Evolutionary conservation across 345 rosid species (phyloP).

Genomic region (Hypericum androsaemum): DNA sequence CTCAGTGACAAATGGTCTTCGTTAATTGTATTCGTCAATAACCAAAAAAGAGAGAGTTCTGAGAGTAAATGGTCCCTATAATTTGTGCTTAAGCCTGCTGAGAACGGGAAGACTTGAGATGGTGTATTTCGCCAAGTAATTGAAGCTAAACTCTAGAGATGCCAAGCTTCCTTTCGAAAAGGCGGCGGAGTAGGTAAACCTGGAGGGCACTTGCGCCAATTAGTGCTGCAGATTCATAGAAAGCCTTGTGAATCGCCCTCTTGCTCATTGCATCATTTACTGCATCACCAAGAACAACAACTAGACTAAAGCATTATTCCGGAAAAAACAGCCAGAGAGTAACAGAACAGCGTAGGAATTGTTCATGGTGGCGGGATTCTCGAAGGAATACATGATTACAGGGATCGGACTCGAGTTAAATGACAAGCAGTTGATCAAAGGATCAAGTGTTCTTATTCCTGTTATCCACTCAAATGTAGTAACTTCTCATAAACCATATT

Average conservation of each 20-base stretch:
- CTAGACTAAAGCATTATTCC: background rate
- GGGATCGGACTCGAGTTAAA: too few relatives aligned
- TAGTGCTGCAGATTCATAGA: constrained; percentile 53
- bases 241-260: constrained; percentile 58
- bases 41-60: background rate
- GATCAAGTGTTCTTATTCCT: too few relatives aligned
- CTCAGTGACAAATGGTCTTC: background rate
- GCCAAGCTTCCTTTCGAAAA: constrained; percentile 60
- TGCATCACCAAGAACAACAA: constrained; percentile 23
- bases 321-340: too few relatives aligned
- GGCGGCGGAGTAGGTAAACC: constrained; percentile 55
- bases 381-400: too few relatives aligned
- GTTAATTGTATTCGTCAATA: background rate
- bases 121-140: background rate
- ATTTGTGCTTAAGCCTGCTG: too few relatives aligned
- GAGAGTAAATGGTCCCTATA: too few relatives aligned
- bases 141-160: constrained; percentile 46
- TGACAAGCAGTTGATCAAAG: too few relatives aligned
- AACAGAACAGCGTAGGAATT: background rate
- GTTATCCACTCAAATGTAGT: too few relatives aligned
- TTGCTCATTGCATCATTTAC: constrained; percentile 54
- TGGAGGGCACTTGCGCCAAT: constrained; percentile 50
- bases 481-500: too few relatives aligned
- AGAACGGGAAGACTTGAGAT: background rate
- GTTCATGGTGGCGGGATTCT: too few relatives aligned